A percentile compares a stretch with the other conserved stretches of the same genome.
Evolutionary conservation across 148 eudicot species (phyloP).

Genomic region (Selenicereus undatus): DNA sequence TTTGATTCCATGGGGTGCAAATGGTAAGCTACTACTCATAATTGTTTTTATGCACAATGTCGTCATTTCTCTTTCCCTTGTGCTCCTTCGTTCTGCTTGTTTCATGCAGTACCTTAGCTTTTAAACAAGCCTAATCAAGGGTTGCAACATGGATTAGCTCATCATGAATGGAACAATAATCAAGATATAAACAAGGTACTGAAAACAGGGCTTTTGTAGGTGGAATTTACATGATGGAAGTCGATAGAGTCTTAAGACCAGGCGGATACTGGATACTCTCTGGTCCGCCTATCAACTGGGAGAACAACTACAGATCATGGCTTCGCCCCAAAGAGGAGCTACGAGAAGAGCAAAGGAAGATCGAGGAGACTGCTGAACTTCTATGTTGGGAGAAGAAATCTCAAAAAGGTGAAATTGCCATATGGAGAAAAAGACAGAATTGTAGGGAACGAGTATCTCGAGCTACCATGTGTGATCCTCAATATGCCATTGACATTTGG

Average conservation of each 20-base stretch:
- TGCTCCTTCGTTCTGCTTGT: neutral
- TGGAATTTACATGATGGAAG: slow-evolving; percentile 60
- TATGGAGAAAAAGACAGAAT: slow-evolving; percentile 47
- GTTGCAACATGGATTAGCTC: neutral
- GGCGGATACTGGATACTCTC: slow-evolving; percentile 59
- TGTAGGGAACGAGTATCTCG: slow-evolving; percentile 41
- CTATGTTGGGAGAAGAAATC: slow-evolving; percentile 59
- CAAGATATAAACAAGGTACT: too few relatives aligned
- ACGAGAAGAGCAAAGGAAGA: slow-evolving; percentile 43
- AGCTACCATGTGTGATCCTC: slow-evolving; percentile 41
- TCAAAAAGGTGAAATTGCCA: slow-evolving; percentile 50
- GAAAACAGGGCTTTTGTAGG: slow-evolving; percentile 17
- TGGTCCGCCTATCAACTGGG: slow-evolving; percentile 58
- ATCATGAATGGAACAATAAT: neutral
- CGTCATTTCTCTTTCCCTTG: too few relatives aligned
- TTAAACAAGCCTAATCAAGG: neutral
- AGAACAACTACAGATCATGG: slow-evolving; percentile 42
- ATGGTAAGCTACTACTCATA: slow-evolving; percentile 32
- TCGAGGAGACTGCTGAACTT: slow-evolving; percentile 50
- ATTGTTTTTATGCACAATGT: neutral
- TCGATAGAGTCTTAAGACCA: slow-evolving; percentile 55
- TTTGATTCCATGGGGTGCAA: slow-evolving; percentile 55
- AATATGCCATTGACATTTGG: slow-evolving; percentile 47
- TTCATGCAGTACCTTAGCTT: neutral
- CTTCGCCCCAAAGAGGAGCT: slow-evolving; percentile 50